Evolutionary conservation across 768 basidiomycete genomes (phyloP), one percentile per base, ranked within the genome.

Genomic region (Leccinum imitatum): DNA sequence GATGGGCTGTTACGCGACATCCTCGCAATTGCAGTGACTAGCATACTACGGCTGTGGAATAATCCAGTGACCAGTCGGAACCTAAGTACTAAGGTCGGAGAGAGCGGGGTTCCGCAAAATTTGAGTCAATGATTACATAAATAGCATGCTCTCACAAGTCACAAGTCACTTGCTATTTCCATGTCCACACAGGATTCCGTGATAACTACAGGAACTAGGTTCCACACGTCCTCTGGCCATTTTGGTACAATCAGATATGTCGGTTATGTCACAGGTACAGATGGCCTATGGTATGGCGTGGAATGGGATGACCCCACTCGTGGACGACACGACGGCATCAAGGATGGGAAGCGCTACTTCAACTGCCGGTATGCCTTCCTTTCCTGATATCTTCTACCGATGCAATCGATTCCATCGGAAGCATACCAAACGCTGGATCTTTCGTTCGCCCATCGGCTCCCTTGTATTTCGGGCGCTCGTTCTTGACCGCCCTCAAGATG

Each of bases 251-350:
- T 96, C 62, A 84, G 75, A 73, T 95, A 82, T 68, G 74, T 82
- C 14, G 93, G 93, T 2, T 63, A 71, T 1, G 85, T 95, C 19
- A 76, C 83, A 17, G 81, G 81, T 14, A 85, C 90, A 0, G 67
- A 75, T 3, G 91, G 90, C 4, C 65, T 74, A 13, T 98, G 95
- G 95, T 80, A 95, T n/a, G 96, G 96, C n/a, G 83, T 98, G 51
- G 96, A 98, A 76, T 98, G 95, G 92, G 96, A 98, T 69, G 87
- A 93, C 67, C 82, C 87, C 19, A 60, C 71, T 8, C 84, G 94
- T 58, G 96, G 96, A 27, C 95, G 90, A 72, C 95, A 98, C 71
- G 85, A 90, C 65, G 96, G 96, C 6, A 70, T 79, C 63, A 91
- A 93, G 69, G 86, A 92, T 63, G 89, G 86, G 51, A 82, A 79